A percentile compares a stretch with the other conserved stretches of the same genome.
These are phyloP conservation scores for Basidioascus undulatus DNA, from an alignment of 768 basidiomycete species.

Conservation along the genomic window DNA sequence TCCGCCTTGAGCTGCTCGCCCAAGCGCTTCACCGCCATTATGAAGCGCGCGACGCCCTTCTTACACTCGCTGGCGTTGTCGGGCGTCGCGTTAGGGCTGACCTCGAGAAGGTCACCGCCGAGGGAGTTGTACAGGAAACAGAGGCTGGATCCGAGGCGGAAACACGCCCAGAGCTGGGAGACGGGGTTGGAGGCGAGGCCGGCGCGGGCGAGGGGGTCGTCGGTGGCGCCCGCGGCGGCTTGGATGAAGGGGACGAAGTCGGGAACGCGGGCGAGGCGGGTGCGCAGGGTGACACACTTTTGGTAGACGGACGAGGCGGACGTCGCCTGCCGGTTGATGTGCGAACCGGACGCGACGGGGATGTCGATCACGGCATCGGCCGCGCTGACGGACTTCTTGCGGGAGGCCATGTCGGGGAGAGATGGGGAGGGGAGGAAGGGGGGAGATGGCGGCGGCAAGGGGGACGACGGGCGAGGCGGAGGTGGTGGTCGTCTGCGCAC, in stretches of 20 bases:
- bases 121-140: constrained; percentile 92
- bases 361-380: constrained; percentile 7
- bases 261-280: constrained; percentile 9
- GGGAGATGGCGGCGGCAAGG: too few relatives aligned
- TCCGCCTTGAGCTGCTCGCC: constrained; percentile 31
- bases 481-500: too few relatives aligned
- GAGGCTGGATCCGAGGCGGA: constrained; percentile 75
- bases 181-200: constrained; percentile 39
- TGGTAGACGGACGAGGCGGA: constrained; percentile 11
- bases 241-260: constrained; percentile 11
- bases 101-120: constrained; percentile 23
- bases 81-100: constrained; percentile 41
- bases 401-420: too few relatives aligned
- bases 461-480: too few relatives aligned
- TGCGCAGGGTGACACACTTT: constrained; percentile 8
- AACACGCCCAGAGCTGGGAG: constrained; percentile 78
- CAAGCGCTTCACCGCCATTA: constrained; percentile 68
- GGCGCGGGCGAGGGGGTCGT: neutral
- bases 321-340: constrained; percentile 9
- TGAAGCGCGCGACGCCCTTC: constrained; percentile 69
- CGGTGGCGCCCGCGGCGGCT: neutral
- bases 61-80: constrained; percentile 58
- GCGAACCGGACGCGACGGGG: constrained; percentile 10
- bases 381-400: too few relatives aligned
- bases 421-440: too few relatives aligned